Base-by-base conservation (phyloP, 225 moss, liverwort and hornwort genomes). In the Straminergon stramineum region DNA sequence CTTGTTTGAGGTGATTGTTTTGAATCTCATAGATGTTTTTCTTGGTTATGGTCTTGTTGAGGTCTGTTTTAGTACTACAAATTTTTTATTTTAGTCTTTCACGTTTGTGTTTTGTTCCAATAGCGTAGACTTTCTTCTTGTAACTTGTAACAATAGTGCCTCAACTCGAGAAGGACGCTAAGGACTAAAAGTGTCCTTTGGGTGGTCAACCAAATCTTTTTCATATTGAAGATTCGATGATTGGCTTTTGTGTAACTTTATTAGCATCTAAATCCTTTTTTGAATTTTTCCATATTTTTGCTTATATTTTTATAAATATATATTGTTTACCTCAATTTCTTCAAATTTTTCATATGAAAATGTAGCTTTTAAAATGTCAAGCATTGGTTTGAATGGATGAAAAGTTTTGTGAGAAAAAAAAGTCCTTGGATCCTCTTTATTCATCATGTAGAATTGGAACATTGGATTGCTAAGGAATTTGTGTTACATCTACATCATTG, bases 401-500 rank as follows among this genome's bases (percentile, higher is more conserved):
- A 8, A 70, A n/a, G 39, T 39, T 39, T 10, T 23, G 4, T 0
- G 2, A n/a, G 7, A 39, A 6, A 39, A 14, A 39, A 67, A 70
- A 14, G 14, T 4, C 7, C 3, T 12, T 21, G 3, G 12, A 68
- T 10, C 1, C 3, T 37, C 11, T n/a, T 12, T 68, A 7, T n/a
- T 68, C 8, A 39, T 70, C 4, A 1, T 34, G 9, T 5, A 34
- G 5, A 65, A 65, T 65, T 65, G 5, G 2, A 1, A 34, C 8
- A 2, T 68, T 0, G 7, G 1, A 69, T n/a, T 0, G 1, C 23
- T 39, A 23, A 69, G 4, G 13, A n/a, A 3, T 69, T 69, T 13
- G 39, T 69, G 7, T 69, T 69, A 39, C 7, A 23, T 13, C 24
- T 1, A 26, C 15, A 41, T 71, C 26, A 39, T 23, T 39, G 14